phyloP scores from a whole-genome alignment of 2,329 filamentous ascomycete species.

The Sporothrix protearum region DNA sequence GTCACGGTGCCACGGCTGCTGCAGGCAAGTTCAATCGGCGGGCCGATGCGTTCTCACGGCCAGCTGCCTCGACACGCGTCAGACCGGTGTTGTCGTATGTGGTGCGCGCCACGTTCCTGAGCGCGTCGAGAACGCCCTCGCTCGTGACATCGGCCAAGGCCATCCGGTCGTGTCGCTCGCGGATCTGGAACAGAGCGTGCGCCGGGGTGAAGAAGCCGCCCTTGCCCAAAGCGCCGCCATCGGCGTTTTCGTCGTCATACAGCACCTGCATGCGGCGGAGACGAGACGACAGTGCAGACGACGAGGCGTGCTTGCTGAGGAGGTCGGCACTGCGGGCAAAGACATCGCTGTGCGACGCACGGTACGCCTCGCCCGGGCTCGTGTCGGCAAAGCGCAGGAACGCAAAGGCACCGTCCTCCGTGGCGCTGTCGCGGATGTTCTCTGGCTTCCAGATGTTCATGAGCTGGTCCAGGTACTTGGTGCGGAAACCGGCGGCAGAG shows the following conservation, averaged over 20 bases:
- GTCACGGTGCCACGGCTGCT: constrained; percentile 60
- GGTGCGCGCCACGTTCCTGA: constrained; percentile 73
- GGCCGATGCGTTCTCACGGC: constrained; percentile 76
- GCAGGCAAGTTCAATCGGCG: constrained; percentile 77
- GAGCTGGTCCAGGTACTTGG: constrained; percentile 71
- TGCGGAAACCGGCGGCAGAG: constrained; percentile 70
- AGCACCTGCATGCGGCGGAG: constrained; percentile 63
- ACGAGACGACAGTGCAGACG: constrained; percentile 34
- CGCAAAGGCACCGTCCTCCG: constrained; percentile 68
- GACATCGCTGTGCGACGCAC: constrained; percentile 64
- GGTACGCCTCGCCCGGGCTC: constrained; percentile 69
- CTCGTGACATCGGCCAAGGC: constrained; percentile 65
- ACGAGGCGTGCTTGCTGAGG: constrained; percentile 45
- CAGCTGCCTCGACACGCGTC: constrained; percentile 74
- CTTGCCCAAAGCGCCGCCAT: constrained; percentile 29
- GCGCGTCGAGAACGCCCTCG: constrained; percentile 67
- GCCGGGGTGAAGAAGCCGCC: constrained; percentile 65
- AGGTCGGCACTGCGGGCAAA: constrained; percentile 63
- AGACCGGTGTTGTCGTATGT: constrained; percentile 69
- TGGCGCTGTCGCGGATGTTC: constrained; percentile 64
- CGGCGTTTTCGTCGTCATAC: constrained; percentile 61
- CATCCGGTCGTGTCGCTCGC: constrained; percentile 62
- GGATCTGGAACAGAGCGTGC: constrained; percentile 79
- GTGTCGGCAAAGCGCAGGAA: constrained; percentile 85
- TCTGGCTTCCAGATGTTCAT: constrained; percentile 90